A percentile compares a stretch with the other conserved stretches of the same genome.
Evolutionary conservation across 805 yeast genomes (phyloP).

Genomic region (Naumovozyma baii): DNA sequence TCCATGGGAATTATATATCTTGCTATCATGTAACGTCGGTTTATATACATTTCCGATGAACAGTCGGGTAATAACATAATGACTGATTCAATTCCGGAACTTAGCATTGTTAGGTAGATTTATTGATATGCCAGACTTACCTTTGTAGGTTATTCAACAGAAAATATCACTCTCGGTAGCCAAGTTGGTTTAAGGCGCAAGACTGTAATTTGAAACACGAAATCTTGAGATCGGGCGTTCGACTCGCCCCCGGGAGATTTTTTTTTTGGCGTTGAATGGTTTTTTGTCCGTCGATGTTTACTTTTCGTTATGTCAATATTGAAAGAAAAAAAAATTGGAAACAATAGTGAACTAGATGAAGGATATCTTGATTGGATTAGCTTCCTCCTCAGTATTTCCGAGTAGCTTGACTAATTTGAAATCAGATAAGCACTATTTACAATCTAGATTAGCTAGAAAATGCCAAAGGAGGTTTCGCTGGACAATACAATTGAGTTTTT

Average conservation of each 20-base stretch:
- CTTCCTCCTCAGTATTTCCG: neutral
- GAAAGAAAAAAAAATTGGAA: neutral
- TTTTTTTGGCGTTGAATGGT: neutral
- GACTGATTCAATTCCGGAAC: too few relatives aligned
- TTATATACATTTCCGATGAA: too few relatives aligned
- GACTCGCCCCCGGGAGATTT: constrained; percentile 1
- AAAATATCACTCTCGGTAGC: neutral
- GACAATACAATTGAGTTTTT: constrained; percentile 28
- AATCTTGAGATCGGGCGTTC: constrained; percentile 1
- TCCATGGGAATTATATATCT: too few relatives aligned
- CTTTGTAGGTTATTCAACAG: neutral
- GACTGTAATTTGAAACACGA: constrained; percentile 1
- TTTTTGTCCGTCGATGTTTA: too few relatives aligned
- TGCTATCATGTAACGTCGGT: too few relatives aligned
- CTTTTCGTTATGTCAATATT: too few relatives aligned
- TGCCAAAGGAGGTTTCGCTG: constrained; percentile 22
- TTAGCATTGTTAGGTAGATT: too few relatives aligned
- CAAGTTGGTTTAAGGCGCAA: constrained; percentile 1
- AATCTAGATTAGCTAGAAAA: constrained; percentile 2
- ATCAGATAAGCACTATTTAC: neutral
- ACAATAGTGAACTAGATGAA: neutral
- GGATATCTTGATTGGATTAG: constrained; percentile 34
- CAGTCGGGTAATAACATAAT: too few relatives aligned
- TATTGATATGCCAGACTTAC: too few relatives aligned
- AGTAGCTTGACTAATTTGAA: neutral